Percentiles rank a stretch among this genome's conserved stretches.
These are phyloP conservation scores for Sporothrix pallida DNA, from an alignment of 2,329 filamentous ascomycete species.

Conservation along the genomic window DNA sequence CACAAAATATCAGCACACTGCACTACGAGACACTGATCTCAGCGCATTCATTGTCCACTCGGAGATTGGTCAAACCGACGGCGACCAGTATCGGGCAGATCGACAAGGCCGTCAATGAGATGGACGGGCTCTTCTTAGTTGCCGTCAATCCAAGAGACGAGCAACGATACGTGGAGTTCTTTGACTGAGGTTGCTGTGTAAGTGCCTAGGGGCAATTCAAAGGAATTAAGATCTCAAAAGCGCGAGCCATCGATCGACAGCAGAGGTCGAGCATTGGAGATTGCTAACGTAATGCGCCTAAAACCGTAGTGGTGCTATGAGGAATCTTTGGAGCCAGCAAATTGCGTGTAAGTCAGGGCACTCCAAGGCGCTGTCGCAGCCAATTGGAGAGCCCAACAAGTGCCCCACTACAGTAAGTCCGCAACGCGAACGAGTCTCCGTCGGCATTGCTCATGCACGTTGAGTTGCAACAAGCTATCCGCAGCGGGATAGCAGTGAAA, in stretches of 20 bases:
- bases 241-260: neutral
- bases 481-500: neutral
- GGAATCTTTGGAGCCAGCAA: neutral
- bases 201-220: neutral
- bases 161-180: no score
- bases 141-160: neutral
- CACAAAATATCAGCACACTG: no score
- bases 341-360: neutral
- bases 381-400: no score
- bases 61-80: constrained; percentile 3
- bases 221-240: neutral
- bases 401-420: neutral
- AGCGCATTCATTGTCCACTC: neutral
- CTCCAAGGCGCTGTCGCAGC: neutral
- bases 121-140: neutral
- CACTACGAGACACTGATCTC: neutral
- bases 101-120: neutral
- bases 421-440: constrained; percentile 1
- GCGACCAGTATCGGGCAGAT: neutral
- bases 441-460: neutral
- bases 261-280: no score
- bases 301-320: no score
- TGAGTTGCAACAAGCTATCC: neutral
- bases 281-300: no score
- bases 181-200: neutral